Evolutionary conservation across 805 yeast species (phyloP), one percentile per base, ranked within the genome.

Genomic region (Osmozyma mogii): DNA sequence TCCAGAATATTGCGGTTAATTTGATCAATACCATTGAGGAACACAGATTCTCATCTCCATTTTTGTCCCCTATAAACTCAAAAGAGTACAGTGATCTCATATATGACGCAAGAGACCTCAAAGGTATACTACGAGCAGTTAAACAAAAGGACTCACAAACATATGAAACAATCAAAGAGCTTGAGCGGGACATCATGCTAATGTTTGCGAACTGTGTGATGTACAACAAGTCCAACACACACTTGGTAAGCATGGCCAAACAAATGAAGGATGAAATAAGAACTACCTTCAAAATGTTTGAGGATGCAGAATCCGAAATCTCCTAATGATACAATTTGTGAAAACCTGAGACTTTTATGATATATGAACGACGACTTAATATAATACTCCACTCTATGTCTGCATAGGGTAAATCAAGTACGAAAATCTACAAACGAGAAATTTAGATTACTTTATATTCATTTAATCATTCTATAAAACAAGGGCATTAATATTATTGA

Each of bases 151-250:
- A 40, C 1, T 52, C 48, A 9, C 46, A 50, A 6, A 47, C 41
- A 15, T 74, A 73, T 29, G 78, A 76, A 0, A 63, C 68, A 31
- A 68, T 83, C 24, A 61, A 67, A 20, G 75, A 78, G 34, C 57
- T 84, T 14, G 84, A 83, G 41, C 59, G 80, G 29, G 84, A 79
- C 37, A 61, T 84, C 25, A 67, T 78, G 58, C 59, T 78, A 35
- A 81, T 84, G 92, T 81, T 79, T 56, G 80, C 89, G 29, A 84
- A 84, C 51, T 84, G 89, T 11, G 69, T 83, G 11, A 84, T 84
- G 92, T 84, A 77, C 56, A 83, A 84, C 51, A 71, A 71, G 42
- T 65, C 73, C 37, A 75, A 70, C 36, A 70, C 76, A 16, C 84
- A 78, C 31, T 65, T 80, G 36, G 72, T 70, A 24, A 51, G 55